These are phyloP conservation scores for Periconia digitata DNA, from an alignment of 2,329 filamentous ascomycete genomes.

Conservation along the genomic window DNA sequence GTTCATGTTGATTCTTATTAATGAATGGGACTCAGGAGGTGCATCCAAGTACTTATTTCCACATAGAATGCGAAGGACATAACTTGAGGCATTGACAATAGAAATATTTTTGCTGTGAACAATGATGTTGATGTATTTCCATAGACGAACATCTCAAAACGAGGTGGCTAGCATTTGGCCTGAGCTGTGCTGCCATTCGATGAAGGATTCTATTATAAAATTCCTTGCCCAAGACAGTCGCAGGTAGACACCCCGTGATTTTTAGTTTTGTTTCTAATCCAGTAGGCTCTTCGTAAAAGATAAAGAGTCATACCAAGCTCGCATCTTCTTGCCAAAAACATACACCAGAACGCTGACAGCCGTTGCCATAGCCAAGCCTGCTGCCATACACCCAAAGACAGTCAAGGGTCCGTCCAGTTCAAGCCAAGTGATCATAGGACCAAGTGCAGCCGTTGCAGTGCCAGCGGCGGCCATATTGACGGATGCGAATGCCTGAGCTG, in stretches of 20 bases:
- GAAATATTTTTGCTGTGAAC: too few relatives aligned
- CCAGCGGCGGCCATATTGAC: constrained; percentile 11
- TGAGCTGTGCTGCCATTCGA: too few relatives aligned
- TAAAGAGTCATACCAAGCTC: constrained; percentile 13
- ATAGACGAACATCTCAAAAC: too few relatives aligned
- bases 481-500: constrained; percentile 12
- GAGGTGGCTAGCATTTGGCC: too few relatives aligned
- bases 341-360: constrained; percentile 9
- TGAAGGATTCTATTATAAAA: too few relatives aligned
- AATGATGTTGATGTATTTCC: too few relatives aligned
- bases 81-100: too few relatives aligned
- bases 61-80: too few relatives aligned
- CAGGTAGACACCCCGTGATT: background rate
- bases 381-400: constrained; percentile 7
- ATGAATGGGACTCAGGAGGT: too few relatives aligned
- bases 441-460: constrained; percentile 3
- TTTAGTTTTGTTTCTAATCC: constrained; percentile 3
- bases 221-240: background rate
- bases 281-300: constrained; percentile 12
- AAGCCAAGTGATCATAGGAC: constrained; percentile 10
- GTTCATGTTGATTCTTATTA: too few relatives aligned
- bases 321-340: constrained; percentile 15
- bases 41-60: too few relatives aligned
- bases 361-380: constrained; percentile 4
- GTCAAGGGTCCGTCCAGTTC: background rate